phyloP scores from a whole-genome alignment of 1,139 yeast genomes.

The Candida pseudocylindracea region DNA sequence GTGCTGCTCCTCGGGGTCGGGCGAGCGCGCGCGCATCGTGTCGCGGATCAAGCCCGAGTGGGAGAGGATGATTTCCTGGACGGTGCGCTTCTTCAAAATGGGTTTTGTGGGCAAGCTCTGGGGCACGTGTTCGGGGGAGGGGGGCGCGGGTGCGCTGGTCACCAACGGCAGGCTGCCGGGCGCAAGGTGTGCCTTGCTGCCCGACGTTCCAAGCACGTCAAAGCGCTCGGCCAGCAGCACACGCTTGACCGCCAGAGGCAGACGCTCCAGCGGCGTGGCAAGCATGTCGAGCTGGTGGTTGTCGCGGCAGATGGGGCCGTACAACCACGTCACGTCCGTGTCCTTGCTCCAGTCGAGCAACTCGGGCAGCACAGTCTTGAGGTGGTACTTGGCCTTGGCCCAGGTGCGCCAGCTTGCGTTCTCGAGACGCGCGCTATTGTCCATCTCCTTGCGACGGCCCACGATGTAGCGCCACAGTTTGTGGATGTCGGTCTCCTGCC shows the following conservation, averaged over 20 bases:
- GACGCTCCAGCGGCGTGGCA: slow-evolving; percentile 6
- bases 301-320: slow-evolving; percentile 40
- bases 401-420: slow-evolving; percentile 78
- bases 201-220: not conserved
- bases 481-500: slow-evolving; percentile 88
- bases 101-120: slow-evolving; percentile 19
- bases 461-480: slow-evolving; percentile 92
- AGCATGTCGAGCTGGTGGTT: slow-evolving; percentile 8
- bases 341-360: slow-evolving; percentile 64
- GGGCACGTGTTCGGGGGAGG: slow-evolving; percentile 3
- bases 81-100: slow-evolving; percentile 61
- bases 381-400: slow-evolving; percentile 52
- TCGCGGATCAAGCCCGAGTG: slow-evolving; percentile 27
- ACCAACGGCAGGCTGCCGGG: no score
- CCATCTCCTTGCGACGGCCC: slow-evolving; percentile 52
- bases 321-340: slow-evolving; percentile 63
- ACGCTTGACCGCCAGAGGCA: slow-evolving; percentile 19
- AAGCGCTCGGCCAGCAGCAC: slow-evolving; percentile 15
- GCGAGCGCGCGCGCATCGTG: slow-evolving; percentile 9
- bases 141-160: slow-evolving; percentile 7
- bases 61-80: slow-evolving; percentile 49
- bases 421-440: slow-evolving; percentile 45
- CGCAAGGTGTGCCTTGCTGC: not conserved
- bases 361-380: slow-evolving; percentile 52
- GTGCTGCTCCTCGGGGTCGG: not conserved